Base-by-base conservation (phyloP, 2,329 filamentous ascomycete species). In the Penicillium olsonii region DNA sequence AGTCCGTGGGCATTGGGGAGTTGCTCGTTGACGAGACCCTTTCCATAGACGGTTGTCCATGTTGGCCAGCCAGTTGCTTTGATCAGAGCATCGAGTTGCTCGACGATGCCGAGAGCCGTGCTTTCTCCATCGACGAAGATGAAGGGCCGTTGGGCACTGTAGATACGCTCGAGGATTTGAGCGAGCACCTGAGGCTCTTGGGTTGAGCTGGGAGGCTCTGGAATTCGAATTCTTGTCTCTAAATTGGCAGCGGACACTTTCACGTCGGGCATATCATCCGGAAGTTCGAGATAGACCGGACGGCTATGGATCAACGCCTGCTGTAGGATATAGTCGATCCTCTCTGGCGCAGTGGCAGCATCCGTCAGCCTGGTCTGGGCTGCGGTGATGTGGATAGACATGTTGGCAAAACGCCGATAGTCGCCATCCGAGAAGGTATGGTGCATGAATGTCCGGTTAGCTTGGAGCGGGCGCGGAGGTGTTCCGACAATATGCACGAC, bases 361-460 rank as follows among this genome's bases (percentile, higher is more conserved):
- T 82, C 75, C 37, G 63, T 71, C 1, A 83, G 53, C 43, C 72
- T 75, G n/a, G 71, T 69, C 53, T 80, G 78, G 0, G 75, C 76
- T 9, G 75, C 72, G 0, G 79, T 81, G 43, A 82, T 75, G 41
- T 76, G 70, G 14, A 66, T 63, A 27, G 72, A 68, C 75, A 83
- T 79, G 38, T 77, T 68, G 7, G 73, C 67, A 61, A 83, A 82
- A 14, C 75, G 68, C 18, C 72, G 64, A 47, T 77, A 83, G 26
- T 83, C 75, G 10, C 78, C 78, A 54, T 83, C 80, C n/a, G 76
- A 85, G 1, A 90, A 81, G 0, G 87, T 88, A 68, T 90, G 87
- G 67, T 90, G 87, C 18, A 83, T 67, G 41, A 75, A 53, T 10
- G 68, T 61, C 3, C 76, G 69, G 2, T 65, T 60, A 9, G 75